Evolutionary conservation across 75 land plant genomes (phyloP).

Genomic region (Azolla pinnata): DNA sequence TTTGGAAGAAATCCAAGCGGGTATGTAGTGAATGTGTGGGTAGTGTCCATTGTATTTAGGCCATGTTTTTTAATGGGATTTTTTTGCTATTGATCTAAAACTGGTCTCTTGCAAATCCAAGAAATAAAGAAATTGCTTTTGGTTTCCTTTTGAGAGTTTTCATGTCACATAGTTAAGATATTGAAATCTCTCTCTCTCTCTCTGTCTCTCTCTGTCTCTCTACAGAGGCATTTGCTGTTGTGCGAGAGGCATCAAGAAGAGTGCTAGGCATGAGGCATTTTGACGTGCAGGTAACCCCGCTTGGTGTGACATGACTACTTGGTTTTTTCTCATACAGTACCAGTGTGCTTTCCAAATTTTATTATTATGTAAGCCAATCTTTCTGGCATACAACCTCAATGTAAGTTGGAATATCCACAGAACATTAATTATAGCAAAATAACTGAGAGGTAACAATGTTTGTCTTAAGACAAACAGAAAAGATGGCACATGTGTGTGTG

Average conservation of each 20-base stretch:
- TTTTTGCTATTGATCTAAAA: background rate
- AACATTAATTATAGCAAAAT: too few species aligned
- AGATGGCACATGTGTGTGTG: too few species aligned
- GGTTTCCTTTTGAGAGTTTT: background rate
- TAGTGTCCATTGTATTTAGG: too few species aligned
- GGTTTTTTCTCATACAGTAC: background rate
- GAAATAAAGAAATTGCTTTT: background rate
- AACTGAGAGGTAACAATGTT: too few species aligned
- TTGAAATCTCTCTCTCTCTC: background rate
- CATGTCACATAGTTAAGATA: background rate
- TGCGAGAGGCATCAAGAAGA: slow-evolving; percentile 92
- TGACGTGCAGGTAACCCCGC: slow-evolving; percentile 82
- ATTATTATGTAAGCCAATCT: too few species aligned
- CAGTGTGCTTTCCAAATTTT: background rate
- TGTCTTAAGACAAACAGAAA: too few species aligned
- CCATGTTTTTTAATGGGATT: slow-evolving; percentile 1
- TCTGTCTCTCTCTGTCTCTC: background rate
- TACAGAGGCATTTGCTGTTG: slow-evolving; percentile 95
- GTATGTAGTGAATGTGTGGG: slow-evolving; percentile 33
- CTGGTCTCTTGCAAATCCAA: background rate
- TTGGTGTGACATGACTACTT: background rate
- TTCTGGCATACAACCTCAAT: too few species aligned
- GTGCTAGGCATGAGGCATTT: slow-evolving; percentile 99
- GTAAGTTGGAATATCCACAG: too few species aligned
- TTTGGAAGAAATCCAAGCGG: slow-evolving; percentile 85